Base-by-base conservation (phyloP, 495 filamentous ascomycete genomes). In the Aspergillus sclerotiicarbonarius region DNA sequence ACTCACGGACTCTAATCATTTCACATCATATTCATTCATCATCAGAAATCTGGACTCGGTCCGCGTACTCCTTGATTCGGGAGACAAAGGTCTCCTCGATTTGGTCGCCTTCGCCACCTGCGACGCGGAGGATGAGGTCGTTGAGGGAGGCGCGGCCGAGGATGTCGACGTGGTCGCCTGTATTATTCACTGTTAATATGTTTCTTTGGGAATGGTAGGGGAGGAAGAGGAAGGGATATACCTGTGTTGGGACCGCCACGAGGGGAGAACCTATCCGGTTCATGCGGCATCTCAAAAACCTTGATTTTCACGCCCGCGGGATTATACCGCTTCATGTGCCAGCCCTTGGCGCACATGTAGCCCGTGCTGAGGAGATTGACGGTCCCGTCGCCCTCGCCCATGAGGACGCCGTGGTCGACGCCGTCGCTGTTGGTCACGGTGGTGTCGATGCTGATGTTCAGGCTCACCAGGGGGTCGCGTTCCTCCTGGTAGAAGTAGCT, bases 291-390 rank as follows among this genome's bases (percentile, higher is more conserved):
- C 74, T 98, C 94, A 62, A 85, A 91, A 4, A 91, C 87, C 54
- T 87, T 93, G 66, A 98, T 78, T 64, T 90, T 82, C 4, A 87
- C 80, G 0, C 86, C 85, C 0, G 91, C 89, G 0, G 94, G 94
- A 68, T 98, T 98, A 64, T 93, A 98, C 18, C 94, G 83, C 66
- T 90, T 91, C 64, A 98, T 89, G 37, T 68, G 66, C 94, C 94
- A 98, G 21, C 94, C 94, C 66, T 88, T 89, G 61, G 89, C 85
- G 71, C 94, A 98, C 94, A 98, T 98, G 67, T 97, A 98, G 3
- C 91, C 94, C 4, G 83, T 85, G 62, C 89, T 92, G 46, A 98
- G 73, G 7, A 98, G 71, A 52, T 90, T 91, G 56, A 98, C 92
- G 3, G 94, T 98, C 6, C 94, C 94, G 66, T 98, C 94, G 12